Percentiles rank a stretch among this genome's conserved stretches.
phyloP scores from a whole-genome alignment of 169 alveolate species.

The Plasmodium malariae region DNA sequence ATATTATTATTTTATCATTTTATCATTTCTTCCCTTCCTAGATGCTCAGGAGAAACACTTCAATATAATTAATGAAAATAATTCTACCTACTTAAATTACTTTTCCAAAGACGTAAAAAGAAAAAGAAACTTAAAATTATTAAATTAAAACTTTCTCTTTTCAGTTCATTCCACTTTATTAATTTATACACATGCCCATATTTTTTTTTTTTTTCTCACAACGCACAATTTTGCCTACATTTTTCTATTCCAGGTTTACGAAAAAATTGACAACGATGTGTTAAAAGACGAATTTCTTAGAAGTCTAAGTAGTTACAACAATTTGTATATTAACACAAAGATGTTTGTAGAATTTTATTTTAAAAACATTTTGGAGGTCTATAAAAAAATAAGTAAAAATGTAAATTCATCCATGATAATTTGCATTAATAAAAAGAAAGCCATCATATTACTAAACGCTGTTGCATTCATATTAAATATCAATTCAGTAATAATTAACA shows the following conservation, averaged over 20 bases:
- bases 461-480: conserved; percentile 59
- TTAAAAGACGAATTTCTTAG: conserved; percentile 67
- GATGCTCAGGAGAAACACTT: conserved; percentile 40
- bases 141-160: not conserved
- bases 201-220: no score
- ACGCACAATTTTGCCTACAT: not conserved
- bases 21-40: not conserved
- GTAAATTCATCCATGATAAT: conserved; percentile 62
- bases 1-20: not conserved
- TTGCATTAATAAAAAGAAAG: conserved; percentile 70
- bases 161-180: not conserved
- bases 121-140: not conserved
- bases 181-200: not conserved
- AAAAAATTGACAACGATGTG: conserved; percentile 13
- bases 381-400: conserved; percentile 62
- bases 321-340: conserved; percentile 58
- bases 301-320: conserved; percentile 63
- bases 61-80: not conserved
- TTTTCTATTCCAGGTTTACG: conserved; percentile 26
- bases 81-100: conserved; percentile 33
- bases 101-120: conserved; percentile 47
- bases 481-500: conserved; percentile 54
- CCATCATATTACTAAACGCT: conserved; percentile 51
- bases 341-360: conserved; percentile 74
- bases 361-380: conserved; percentile 18